Conservation (phyloP, 768 basidiomycete species). For the Amanita jacksonii region DNA sequence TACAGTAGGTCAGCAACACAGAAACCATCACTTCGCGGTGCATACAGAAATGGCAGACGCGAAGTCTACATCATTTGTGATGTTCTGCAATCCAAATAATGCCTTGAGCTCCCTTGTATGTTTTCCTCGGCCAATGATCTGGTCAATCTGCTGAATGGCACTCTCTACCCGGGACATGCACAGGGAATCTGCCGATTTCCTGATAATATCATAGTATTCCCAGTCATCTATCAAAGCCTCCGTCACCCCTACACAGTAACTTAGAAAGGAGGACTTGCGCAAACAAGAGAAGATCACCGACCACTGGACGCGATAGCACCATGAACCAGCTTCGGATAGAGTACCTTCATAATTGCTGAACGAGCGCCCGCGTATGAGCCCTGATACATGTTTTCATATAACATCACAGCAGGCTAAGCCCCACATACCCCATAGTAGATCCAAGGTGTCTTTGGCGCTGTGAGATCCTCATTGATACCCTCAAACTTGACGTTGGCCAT, state of each 20-base stretch:
- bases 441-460: constrained; percentile 70
- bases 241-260: constrained; percentile 53
- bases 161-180: constrained; percentile 53
- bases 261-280: constrained; percentile 6
- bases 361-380: constrained; percentile 91
- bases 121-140: constrained; percentile 38
- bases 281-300: constrained; percentile 17
- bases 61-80: constrained; percentile 74
- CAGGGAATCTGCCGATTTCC: constrained; percentile 51
- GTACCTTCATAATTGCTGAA: constrained; percentile 81
- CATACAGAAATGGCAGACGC: constrained; percentile 54
- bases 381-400: constrained; percentile 23
- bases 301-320: constrained; percentile 88
- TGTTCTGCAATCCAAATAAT: constrained; percentile 62
- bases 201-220: constrained; percentile 84
- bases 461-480: constrained; percentile 61
- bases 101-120: constrained; percentile 50
- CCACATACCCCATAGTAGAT: constrained; percentile 82
- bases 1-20: constrained; percentile 2
- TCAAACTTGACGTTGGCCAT: constrained; percentile 72
- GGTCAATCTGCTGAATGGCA: constrained; percentile 51
- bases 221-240: constrained; percentile 76
- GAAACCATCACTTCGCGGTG: constrained; percentile 8
- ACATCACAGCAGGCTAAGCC: not conserved
- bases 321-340: constrained; percentile 83